Evolutionary conservation across 2,329 filamentous ascomycete genomes (phyloP), one percentile per base, ranked within the genome.

Genomic region (Diplocarpon rosae): DNA sequence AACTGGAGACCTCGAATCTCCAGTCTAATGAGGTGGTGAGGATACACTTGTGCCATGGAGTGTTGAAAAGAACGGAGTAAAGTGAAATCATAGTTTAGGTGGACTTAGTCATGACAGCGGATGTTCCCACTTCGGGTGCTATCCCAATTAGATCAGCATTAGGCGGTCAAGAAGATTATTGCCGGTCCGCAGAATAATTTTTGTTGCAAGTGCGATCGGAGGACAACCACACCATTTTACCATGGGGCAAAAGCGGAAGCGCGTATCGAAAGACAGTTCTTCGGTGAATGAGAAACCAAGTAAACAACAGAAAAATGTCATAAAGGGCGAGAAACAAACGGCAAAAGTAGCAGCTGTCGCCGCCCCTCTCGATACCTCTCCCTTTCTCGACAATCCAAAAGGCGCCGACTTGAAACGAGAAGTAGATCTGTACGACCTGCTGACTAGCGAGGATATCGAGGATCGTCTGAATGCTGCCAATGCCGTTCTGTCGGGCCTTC

Each of bases 381-480:
- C 67, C 1, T 81, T 81, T 53, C 60, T 71, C 52, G 72, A 76
- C 49, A 64, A 70, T 5, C 67, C 69, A 9, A 65, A 64, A 41
- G 66, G 67, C 37, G 71, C 74, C 31, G 73, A 79, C 46, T 69
- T 75, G 48, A 72, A 70, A 54, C 66, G 75, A 50, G 77, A 81
- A 56, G 73, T 73, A 2, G 63, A 65, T 2, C 65, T 82, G 2
- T 83, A 83, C 59, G 72, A 80, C 17, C 64, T 73, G 1, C 70
- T 83, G 1, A 73, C 74, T 28, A 80, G 75, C 52, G 74, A 78
- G 52, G 75, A 79, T 52, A 63, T 65, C 14, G 61, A 64, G 12
- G 71, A 79, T 35, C 70, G 78, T 37, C 69, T 80, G 20, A 65
- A 68, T 16, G 77, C 78, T 6, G 78, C 76, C 27, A 70, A 73